Evolutionary conservation across 805 yeast species (phyloP), one percentile per base, ranked within the genome.

Genomic region (Schwanniomyces sp.): DNA sequence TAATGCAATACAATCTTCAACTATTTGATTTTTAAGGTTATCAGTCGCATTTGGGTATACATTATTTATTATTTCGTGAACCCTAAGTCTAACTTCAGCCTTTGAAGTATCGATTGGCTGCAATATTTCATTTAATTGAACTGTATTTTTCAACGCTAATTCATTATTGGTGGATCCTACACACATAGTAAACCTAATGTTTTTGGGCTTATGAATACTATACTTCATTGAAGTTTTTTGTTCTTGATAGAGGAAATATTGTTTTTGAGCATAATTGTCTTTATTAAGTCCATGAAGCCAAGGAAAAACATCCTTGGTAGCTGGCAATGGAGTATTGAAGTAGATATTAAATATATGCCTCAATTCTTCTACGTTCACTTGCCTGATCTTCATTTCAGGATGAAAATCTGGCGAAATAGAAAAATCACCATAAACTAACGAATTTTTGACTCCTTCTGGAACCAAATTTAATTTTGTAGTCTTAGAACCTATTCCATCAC

Each of bases 261-360:
- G 68, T 39, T 76, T 66, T 57, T 82, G 86, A 21, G 84, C 79
- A 37, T 75, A 69, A 57, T 82, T 81, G 30, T 75, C 72, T 11
- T 72, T 74, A 51, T 85, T 82, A 39, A 87, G 71, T 0, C 96
- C 94, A 62, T 91, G 96, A 24, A 89, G 72, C 97, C 97, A 91
- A 0, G 97, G 97, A 57, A 91, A 91, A 76, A 91, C 80, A 9
- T 59, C 59, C 21, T 74, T 78, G 16, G 91, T 85, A 3, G 79
- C 79, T 0, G 97, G 96, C 4, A 73, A 59, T 0, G 68, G 65
- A 16, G 56, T 55, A 53, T 66, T 63, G 52, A 73, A 73, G 53
- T 73, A 73, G 70, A 73, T 69, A 16, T 50, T 44, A 48, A 72
- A 70, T 0, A 71, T 61, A 0, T 17, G 5, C 25, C 46, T 38